Percentiles rank a stretch among this genome's conserved stretches.
Conservation (phyloP, 2,329 filamentous ascomycete species). For the Pseudopyricularia javanii region DNA sequence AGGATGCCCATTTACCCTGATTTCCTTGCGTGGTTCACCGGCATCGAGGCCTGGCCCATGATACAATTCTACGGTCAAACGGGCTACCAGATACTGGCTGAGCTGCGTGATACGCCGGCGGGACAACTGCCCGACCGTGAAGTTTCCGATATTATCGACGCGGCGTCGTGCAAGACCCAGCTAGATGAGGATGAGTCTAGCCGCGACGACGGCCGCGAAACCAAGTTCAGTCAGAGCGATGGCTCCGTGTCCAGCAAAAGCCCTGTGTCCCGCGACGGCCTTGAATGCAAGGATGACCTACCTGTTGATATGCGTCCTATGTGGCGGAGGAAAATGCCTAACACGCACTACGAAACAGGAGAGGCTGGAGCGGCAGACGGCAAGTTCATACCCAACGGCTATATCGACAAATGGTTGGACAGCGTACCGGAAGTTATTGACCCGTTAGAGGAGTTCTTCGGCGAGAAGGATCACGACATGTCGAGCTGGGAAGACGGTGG, state of each 20-base stretch:
- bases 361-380: background rate
- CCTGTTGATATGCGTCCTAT: background rate
- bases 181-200: background rate
- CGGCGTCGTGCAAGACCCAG: background rate
- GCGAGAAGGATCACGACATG: background rate
- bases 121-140: background rate
- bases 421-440: background rate
- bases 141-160: background rate
- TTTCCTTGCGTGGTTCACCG: background rate
- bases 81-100: background rate
- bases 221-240: too few relatives aligned
- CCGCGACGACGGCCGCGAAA: background rate
- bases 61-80: background rate
- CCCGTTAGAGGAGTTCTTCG: background rate
- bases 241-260: background rate
- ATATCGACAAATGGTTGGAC: background rate
- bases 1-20: background rate
- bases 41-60: background rate
- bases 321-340: background rate
- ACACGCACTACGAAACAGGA: background rate
- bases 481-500: background rate
- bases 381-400: background rate
- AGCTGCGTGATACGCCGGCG: background rate
- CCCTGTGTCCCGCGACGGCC: too few relatives aligned
- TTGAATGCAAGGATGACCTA: background rate